These are phyloP conservation scores for Aegilops umbellulata DNA, from an alignment of 176 grass and related monocot genomes.

Conservation along the genomic window DNA sequence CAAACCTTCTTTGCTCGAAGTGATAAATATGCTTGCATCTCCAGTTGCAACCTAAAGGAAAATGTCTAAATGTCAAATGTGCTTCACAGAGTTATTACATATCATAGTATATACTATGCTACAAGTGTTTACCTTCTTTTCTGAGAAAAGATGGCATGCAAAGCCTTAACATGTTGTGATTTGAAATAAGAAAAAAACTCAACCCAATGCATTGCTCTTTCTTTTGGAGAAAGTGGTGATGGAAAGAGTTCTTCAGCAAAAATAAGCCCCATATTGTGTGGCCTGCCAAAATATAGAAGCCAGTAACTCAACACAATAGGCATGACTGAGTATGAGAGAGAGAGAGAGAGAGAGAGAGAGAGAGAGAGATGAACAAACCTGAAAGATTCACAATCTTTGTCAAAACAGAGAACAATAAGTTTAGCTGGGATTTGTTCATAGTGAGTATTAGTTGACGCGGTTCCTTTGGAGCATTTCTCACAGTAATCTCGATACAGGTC, in stretches of 20 bases:
- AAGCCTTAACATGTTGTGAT: conserved; percentile 67
- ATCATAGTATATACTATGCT: background rate
- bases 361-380: conserved; percentile 46
- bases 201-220: conserved; percentile 85
- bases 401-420: conserved; percentile 68
- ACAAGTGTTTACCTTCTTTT: conserved; percentile 71
- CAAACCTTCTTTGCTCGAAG: conserved; percentile 71
- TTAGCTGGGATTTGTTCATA: conserved; percentile 94
- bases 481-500: conserved; percentile 82
- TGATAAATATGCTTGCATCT: conserved; percentile 80
- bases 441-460: conserved; percentile 38
- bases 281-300: conserved; percentile 52
- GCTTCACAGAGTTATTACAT: background rate
- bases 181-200: conserved; percentile 83
- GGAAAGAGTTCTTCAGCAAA: conserved; percentile 87
- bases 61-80: background rate
- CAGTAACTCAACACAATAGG: conserved; percentile 16
- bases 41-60: conserved; percentile 75
- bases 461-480: conserved; percentile 75
- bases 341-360: conserved; percentile 22
- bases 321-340: conserved; percentile 13
- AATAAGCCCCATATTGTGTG: conserved; percentile 71
- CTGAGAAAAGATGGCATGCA: conserved; percentile 69
- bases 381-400: conserved; percentile 72
- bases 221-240: conserved; percentile 74